Evolutionary conservation across 257 asterid genomes (phyloP).

Genomic region (Capsicum pubescens): DNA sequence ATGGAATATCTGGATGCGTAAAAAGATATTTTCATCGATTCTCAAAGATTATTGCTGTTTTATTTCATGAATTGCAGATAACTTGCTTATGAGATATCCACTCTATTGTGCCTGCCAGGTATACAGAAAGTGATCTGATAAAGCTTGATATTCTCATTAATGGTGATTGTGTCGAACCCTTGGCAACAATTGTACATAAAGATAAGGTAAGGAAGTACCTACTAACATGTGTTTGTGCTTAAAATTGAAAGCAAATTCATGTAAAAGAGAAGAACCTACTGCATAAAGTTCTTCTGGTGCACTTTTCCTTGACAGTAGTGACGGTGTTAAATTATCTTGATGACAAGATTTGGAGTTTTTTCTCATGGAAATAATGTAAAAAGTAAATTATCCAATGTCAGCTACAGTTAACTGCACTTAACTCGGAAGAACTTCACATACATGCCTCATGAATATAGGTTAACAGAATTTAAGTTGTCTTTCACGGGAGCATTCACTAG

Average conservation of each 20-base stretch:
- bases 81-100: slow-evolving; percentile 11
- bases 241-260: neutral
- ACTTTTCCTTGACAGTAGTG: slow-evolving; percentile 3
- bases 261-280: slow-evolving; percentile 4
- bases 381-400: neutral
- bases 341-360: neutral
- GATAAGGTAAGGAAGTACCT: slow-evolving; percentile 68
- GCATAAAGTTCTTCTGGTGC: slow-evolving; percentile 9
- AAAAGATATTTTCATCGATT: neutral
- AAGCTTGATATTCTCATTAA: slow-evolving; percentile 96
- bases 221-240: neutral
- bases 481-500: neutral
- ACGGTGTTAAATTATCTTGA: neutral
- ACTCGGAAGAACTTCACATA: slow-evolving; percentile 6
- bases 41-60: slow-evolving; percentile 10
- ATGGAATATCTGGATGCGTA: neutral
- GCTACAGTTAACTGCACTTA: slow-evolving; percentile 2
- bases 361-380: slow-evolving; percentile 9
- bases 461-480: neutral
- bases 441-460: slow-evolving; percentile 21
- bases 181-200: slow-evolving; percentile 94
- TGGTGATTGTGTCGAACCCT: slow-evolving; percentile 95
- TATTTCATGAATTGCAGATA: neutral
- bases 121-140: slow-evolving; percentile 80
- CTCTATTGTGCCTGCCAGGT: slow-evolving; percentile 52